Evolutionary conservation across 1,139 yeast genomes (phyloP).

Genomic region (Scheffersomyces segobiensis): DNA sequence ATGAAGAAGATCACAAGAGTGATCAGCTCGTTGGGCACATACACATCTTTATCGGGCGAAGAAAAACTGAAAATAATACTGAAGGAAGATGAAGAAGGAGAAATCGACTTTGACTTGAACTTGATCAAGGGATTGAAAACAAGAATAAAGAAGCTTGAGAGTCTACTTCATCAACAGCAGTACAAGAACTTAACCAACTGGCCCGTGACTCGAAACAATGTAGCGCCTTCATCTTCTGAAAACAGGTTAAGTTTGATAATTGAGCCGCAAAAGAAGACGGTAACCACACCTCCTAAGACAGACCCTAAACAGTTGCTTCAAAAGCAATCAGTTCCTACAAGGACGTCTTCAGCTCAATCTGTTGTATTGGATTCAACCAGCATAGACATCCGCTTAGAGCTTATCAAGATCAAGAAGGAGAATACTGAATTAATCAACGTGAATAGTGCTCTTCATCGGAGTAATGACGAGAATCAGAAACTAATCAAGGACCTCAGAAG

Average conservation of each 20-base stretch:
- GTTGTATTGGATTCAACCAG: constrained; percentile 36
- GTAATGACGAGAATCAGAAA: constrained; percentile 5
- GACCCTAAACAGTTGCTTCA: constrained; percentile 27
- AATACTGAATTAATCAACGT: constrained; percentile 19
- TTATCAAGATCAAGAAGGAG: constrained; percentile 37
- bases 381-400: constrained; percentile 47
- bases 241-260: constrained; percentile 22
- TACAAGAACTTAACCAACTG: constrained; percentile 58
- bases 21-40: constrained; percentile 33
- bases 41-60: constrained; percentile 19
- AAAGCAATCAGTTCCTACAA: constrained; percentile 7
- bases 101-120: constrained; percentile 31
- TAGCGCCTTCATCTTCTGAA: constrained; percentile 8
- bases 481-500: neutral
- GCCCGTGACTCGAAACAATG: constrained; percentile 37
- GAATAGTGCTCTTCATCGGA: constrained; percentile 4
- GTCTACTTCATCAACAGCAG: constrained; percentile 64
- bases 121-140: constrained; percentile 56
- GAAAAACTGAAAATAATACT: constrained; percentile 9
- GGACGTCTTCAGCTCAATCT: constrained; percentile 11
- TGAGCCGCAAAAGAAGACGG: constrained; percentile 8
- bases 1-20: constrained; percentile 40
- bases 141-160: constrained; percentile 65
- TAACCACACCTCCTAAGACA: constrained; percentile 7
- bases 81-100: constrained; percentile 16